Conservation (phyloP, 2,329 filamentous ascomycete species). For the Colletotrichum siamense region DNA sequence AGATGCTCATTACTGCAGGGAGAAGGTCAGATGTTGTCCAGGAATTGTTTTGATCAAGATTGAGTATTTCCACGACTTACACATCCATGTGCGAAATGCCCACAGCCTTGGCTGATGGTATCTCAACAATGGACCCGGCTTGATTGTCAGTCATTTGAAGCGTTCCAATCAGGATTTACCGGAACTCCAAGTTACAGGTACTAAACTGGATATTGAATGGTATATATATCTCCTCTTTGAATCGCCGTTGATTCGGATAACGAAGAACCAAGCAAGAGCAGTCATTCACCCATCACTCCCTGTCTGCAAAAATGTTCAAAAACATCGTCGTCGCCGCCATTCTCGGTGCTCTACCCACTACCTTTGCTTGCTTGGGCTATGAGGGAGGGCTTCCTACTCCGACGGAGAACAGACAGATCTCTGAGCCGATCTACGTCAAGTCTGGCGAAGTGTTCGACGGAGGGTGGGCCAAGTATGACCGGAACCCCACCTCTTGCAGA, state of each 20-base stretch:
- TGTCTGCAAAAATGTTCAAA: background rate
- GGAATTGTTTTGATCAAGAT: fast-evolving
- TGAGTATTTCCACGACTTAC: background rate
- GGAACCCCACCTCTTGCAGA: constrained; percentile 40
- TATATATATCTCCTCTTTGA: background rate
- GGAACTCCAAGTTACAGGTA: fast-evolving
- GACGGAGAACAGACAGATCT: constrained; percentile 31
- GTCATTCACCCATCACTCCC: no score
- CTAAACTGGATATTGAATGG: fast-evolving
- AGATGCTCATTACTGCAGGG: background rate
- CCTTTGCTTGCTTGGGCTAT: constrained; percentile 31
- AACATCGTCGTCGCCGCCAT: background rate
- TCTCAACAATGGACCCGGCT: background rate
- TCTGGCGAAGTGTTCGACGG: constrained; percentile 33
- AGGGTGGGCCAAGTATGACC: constrained; percentile 37
- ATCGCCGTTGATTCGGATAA: no score
- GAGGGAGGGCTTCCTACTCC: constrained; percentile 34
- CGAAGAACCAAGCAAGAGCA: no score
- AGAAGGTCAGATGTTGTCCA: background rate
- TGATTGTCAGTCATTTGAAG: background rate
- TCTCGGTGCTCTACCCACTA: background rate
- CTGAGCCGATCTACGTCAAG: constrained; percentile 33
- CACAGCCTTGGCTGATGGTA: background rate
- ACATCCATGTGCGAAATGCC: fast-evolving
- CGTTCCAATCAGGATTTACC: background rate